phyloP scores from a whole-genome alignment of 805 yeast genomes.

The Candida sonorensis region DNA sequence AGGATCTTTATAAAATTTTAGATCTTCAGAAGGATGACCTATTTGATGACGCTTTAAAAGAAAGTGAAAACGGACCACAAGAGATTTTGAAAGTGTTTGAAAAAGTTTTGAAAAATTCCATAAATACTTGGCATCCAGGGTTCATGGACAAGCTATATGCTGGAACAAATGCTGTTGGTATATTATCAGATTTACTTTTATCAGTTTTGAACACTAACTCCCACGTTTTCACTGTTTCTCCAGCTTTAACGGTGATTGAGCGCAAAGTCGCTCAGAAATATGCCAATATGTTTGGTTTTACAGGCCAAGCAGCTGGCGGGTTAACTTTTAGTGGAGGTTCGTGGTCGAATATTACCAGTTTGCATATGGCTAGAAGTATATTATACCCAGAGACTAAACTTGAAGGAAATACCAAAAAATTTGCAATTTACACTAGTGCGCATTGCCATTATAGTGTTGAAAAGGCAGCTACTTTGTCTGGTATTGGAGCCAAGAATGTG shows the following conservation, averaged over 20 bases:
- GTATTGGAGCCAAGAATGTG: constrained; percentile 58
- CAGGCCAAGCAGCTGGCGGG: constrained; percentile 59
- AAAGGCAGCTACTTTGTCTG: constrained; percentile 72
- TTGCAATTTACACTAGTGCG: constrained; percentile 63
- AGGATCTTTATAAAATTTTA: constrained; percentile 32
- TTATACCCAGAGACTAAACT: constrained; percentile 63
- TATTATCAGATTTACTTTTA: constrained; percentile 61
- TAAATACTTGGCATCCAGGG: constrained; percentile 84
- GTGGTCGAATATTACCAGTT: constrained; percentile 74
- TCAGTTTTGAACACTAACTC: constrained; percentile 74
- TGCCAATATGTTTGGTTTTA: constrained; percentile 59
- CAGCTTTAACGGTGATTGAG: constrained; percentile 70
- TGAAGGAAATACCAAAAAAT: constrained; percentile 49
- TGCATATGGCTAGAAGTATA: constrained; percentile 68
- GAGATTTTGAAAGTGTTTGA: constrained; percentile 47
- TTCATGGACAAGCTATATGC: constrained; percentile 81
- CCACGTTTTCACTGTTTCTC: constrained; percentile 81
- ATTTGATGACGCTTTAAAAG: constrained; percentile 16
- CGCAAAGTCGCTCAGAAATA: constrained; percentile 60
- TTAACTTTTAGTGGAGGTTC: constrained; percentile 84
- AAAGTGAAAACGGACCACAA: constrained; percentile 16
- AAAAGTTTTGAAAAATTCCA: constrained; percentile 55
- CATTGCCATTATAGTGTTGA: constrained; percentile 79
- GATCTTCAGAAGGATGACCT: constrained; percentile 27
- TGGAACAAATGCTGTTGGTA: constrained; percentile 79